Evolutionary conservation across 1,139 yeast genomes (phyloP), one percentile per base, ranked within the genome.

Genomic region (Saccharomyces hybrid): DNA sequence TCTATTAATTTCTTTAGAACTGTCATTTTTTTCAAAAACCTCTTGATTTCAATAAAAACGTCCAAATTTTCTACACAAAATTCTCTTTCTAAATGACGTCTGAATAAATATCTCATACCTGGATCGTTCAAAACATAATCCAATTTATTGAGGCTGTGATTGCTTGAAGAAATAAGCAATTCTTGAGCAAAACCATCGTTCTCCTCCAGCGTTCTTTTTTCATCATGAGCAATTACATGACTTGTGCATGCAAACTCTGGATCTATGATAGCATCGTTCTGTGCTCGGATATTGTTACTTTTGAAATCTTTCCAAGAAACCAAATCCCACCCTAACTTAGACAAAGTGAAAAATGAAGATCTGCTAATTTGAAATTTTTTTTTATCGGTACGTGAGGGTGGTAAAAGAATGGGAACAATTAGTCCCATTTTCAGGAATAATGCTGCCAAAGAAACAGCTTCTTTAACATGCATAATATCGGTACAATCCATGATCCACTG

Each of bases 401-500:
- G 58, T 0, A 64, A 56, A 9, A 63, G 59, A 8, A 78, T 72
- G 0, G 81, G 80, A 50, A 68, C 71, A 9, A 90, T 72, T 7
- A 87, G 72, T 0, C 78, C 78, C 34, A 75, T 68, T 38, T 71
- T 74, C 21, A 85, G 59, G 59, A 91, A 79, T 41, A 81, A 69
- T n/a, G 77, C 74, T 0, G 86, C 84, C 12, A 91, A 71, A 12
- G 78, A 78, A 0, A 74, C 65, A 0, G 93, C 96, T 58, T 88
- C 95, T 2, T 73, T 71, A 0, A 73, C 68, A 53, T 77, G 75
- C 58, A 84, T 70, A 1, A 84, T 74, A 64, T 88, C 95, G 0
- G 96, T 86, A 65, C 97, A 91, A 60, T 91, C 98, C 79, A 85
- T 77, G 16, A 91, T 64, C 97, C 97, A 93, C 64, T 89, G 97